Evolutionary conservation across 2,329 filamentous ascomycete species (phyloP).

Genomic region (Leptodontidium sp.): DNA sequence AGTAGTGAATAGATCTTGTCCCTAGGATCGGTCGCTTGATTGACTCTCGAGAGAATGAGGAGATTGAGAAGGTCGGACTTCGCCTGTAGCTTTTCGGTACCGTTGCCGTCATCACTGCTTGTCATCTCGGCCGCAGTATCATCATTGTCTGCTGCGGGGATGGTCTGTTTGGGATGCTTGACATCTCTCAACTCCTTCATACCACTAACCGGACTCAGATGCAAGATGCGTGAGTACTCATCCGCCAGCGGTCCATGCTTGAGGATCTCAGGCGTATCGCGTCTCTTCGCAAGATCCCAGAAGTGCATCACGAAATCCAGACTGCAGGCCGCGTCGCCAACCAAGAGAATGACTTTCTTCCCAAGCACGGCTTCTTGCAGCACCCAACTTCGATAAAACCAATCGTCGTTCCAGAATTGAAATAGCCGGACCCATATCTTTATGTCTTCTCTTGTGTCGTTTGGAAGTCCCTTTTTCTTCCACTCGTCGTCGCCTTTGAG

Average conservation of each 20-base stretch:
- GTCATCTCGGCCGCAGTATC: not conserved
- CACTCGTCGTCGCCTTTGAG: not conserved
- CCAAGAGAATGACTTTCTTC: constrained; percentile 11
- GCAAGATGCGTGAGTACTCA: not conserved
- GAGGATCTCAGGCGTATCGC: constrained; percentile 15
- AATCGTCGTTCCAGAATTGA: not conserved
- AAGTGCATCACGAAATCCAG: constrained; percentile 20
- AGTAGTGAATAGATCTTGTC: constrained; percentile 22
- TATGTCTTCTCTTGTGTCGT: not conserved
- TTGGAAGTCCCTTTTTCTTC: not conserved
- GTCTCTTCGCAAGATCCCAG: constrained; percentile 19
- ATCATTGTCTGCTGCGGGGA: not conserved
- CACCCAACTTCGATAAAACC: not conserved
- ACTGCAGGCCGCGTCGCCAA: constrained; percentile 14
- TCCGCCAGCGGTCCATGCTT: constrained; percentile 13
- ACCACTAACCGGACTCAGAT: not conserved
- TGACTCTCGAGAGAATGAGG: constrained; percentile 1
- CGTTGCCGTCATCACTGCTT: not conserved
- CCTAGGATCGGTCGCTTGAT: constrained; percentile 17
- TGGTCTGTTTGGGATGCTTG: not conserved
- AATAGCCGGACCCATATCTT: not conserved
- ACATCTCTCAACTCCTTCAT: not conserved
- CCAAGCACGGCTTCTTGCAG: constrained; percentile 14
- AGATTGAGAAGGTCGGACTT: not conserved
- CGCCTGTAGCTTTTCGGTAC: not conserved